Evolutionary conservation across 345 rosid species (phyloP), one percentile per base, ranked within the genome.

Genomic region (Linum lewisii): DNA sequence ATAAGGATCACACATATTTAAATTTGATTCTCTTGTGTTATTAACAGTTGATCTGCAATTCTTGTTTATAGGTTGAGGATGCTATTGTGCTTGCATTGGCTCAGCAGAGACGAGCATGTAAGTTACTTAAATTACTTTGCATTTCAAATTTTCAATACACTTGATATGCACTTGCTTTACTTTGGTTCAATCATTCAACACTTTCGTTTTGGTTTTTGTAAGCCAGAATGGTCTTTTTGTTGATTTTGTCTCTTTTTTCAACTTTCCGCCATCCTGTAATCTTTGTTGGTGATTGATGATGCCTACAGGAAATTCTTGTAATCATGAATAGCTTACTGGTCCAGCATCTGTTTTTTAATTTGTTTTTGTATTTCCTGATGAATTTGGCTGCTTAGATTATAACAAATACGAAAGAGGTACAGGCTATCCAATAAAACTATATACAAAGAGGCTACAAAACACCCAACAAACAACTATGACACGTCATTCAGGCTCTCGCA

Each of bases 11-110:
- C 15, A 42, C 1, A 5, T 1, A 4, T 11, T 42, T 16, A 42
- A 6, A 42, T 11, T 42, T 11, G 2, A 11, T 1, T 42, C 47
- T 16, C 18, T 11, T 42, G 47, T 11, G 47, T 11, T 42, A 16
- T 11, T 42, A 42, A 16, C 47, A 16, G 13, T 42, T 42, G 18
- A 16, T 11, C 47, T 42, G 1, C 47, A 11, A 11, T 11, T 42
- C 23, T 47, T 62, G 38, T 47, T 63, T 72, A 42, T 70, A 94
- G 97, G 86, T 94, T 69, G 99, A 90, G 71, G 95, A 94, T 67
- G 96, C 99, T 6, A 85, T 90, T 57, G 69, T 79, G 36, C 90
- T 87, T 65, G 88, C 90, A 60, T 66, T 87, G 60, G 79, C 85
- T 1, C 84, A 63, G 63, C 73, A 71, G 51, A 85, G 87, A 72